Evolutionary conservation across 2,329 filamentous ascomycete species (phyloP).

Genomic region (Stenocarpella maydis): DNA sequence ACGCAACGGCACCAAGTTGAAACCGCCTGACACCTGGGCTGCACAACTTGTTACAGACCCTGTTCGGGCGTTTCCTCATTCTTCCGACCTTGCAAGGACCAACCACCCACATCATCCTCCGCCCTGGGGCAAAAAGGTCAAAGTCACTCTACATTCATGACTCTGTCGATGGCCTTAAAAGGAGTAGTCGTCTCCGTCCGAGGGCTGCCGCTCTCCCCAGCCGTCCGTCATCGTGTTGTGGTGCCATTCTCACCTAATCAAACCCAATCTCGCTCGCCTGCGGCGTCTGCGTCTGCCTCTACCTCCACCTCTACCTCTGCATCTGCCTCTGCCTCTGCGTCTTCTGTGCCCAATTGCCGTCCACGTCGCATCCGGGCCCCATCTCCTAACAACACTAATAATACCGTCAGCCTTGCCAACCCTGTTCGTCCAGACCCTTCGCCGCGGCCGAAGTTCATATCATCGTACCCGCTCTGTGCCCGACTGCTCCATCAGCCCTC

Average conservation of each 20-base stretch:
- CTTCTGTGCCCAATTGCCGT: conserved; percentile 22
- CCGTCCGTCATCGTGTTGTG: conserved; percentile 28
- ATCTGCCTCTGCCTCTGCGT: conserved; percentile 6
- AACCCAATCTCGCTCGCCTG: conserved; percentile 25
- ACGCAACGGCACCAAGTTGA: conserved; percentile 30
- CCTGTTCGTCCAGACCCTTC: conserved; percentile 33
- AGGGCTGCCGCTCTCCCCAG: conserved; percentile 1
- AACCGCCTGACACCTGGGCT: conserved; percentile 20
- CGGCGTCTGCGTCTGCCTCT: conserved; percentile 19
- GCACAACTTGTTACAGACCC: conserved; percentile 26
- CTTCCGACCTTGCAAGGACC: conserved; percentile 14
- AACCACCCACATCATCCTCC: background rate
- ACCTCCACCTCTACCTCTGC: background rate
- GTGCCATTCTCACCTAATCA: conserved; percentile 29
- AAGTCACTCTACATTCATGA: conserved; percentile 32
- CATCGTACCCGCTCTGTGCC: conserved; percentile 29
- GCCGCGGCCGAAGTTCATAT: conserved; percentile 31
- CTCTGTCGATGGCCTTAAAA: conserved; percentile 28
- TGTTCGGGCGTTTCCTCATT: conserved; percentile 27
- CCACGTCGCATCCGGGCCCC: conserved; percentile 16
- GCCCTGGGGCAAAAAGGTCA: background rate
- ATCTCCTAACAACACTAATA: conserved; percentile 23
- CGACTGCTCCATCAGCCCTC: conserved; percentile 23
- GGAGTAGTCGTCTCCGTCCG: conserved; percentile 29
- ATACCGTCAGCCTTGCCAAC: conserved; percentile 21